These are phyloP conservation scores for Puya raimondii DNA, from an alignment of 176 grass and related monocot species.

Conservation along the genomic window DNA sequence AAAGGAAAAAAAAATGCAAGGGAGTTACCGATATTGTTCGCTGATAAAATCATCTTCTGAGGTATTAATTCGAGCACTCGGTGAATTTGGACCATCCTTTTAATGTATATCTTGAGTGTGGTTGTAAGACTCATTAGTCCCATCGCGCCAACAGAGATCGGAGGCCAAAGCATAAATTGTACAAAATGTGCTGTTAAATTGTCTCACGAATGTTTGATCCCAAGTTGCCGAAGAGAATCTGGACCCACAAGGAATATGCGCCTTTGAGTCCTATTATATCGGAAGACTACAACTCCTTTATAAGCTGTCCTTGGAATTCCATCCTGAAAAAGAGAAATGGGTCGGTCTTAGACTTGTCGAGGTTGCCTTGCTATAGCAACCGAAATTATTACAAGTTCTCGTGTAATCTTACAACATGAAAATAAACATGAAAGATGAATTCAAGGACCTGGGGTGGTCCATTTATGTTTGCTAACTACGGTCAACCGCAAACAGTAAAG, in stretches of 20 bases:
- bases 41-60: too few species aligned
- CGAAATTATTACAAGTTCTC: neutral
- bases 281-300: conserved; percentile 87
- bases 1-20: too few species aligned
- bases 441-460: neutral
- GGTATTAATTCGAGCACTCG: too few species aligned
- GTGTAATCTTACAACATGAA: neutral
- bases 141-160: too few species aligned
- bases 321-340: conserved; percentile 34
- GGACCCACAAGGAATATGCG: conserved; percentile 58
- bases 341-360: neutral
- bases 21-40: too few species aligned
- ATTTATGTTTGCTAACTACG: too few species aligned
- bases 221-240: conserved; percentile 54
- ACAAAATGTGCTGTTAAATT: neutral
- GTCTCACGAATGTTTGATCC: conserved; percentile 21
- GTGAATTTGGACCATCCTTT: too few species aligned
- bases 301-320: conserved; percentile 89
- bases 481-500: conserved; percentile 8
- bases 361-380: neutral
- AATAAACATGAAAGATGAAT: neutral
- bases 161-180: neutral
- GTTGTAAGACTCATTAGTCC: too few species aligned
- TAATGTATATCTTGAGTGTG: too few species aligned
- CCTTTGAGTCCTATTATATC: conserved; percentile 49